Evolutionary conservation across 345 rosid genomes (phyloP).

Genomic region (Eutrema japonicum): DNA sequence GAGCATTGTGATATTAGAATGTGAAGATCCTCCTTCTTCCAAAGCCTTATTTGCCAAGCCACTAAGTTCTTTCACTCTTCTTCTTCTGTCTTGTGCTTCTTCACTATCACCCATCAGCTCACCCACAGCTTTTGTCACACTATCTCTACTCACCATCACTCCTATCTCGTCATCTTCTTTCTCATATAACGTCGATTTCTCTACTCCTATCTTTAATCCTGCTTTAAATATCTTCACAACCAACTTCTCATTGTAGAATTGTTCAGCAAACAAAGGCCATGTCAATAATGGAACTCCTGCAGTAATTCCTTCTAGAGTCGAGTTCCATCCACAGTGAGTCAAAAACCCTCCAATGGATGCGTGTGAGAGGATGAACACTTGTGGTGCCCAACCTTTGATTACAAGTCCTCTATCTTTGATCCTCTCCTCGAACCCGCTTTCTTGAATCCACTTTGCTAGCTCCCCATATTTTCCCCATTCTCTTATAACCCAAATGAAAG

Average conservation of each 20-base stretch:
- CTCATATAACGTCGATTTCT: slow-evolving; percentile 15
- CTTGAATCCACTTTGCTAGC: slow-evolving; percentile 48
- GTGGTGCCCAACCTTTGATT: slow-evolving; percentile 65
- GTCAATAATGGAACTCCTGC: slow-evolving; percentile 48
- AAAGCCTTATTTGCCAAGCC: slow-evolving; percentile 45
- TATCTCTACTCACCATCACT: slow-evolving; percentile 37
- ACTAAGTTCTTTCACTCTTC: slow-evolving; percentile 43
- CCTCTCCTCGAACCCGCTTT: slow-evolving; percentile 50
- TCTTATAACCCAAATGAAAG: slow-evolving; percentile 60
- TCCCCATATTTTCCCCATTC: slow-evolving; percentile 29
- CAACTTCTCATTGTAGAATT: slow-evolving; percentile 42
- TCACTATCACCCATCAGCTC: slow-evolving; percentile 42
- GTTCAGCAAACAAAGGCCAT: slow-evolving; percentile 43
- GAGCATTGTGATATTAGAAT: slow-evolving; percentile 33
- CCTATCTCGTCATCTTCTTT: slow-evolving; percentile 38
- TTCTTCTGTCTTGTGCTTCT: slow-evolving; percentile 45
- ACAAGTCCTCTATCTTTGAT: slow-evolving; percentile 51
- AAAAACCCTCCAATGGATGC: slow-evolving; percentile 53
- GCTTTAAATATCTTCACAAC: slow-evolving; percentile 38
- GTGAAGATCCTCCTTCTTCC: slow-evolving; percentile 48
- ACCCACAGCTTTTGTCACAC: slow-evolving; percentile 40
- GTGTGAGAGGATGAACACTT: slow-evolving; percentile 57
- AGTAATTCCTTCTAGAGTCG: slow-evolving; percentile 53
- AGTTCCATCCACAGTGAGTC: slow-evolving; percentile 73
- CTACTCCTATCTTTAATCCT: slow-evolving; percentile 46